Evolutionary conservation across 2,329 filamentous ascomycete genomes (phyloP).

Genomic region (Diaporthe sp.): DNA sequence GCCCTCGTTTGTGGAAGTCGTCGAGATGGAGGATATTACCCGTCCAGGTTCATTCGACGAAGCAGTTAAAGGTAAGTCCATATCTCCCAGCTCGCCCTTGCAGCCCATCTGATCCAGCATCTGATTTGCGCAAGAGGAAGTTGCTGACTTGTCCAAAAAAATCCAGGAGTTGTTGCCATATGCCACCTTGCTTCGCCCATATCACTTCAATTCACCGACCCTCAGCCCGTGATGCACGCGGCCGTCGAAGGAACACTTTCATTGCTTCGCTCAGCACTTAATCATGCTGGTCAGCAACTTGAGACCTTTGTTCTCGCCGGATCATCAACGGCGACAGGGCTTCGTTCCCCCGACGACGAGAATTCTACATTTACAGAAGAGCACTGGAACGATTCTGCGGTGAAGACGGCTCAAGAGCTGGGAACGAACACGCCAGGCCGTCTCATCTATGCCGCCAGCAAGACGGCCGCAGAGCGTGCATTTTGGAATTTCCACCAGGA

Average conservation of each 20-base stretch:
- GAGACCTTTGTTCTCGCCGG: constrained; percentile 42
- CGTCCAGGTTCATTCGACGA: not conserved
- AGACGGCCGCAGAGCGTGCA: constrained; percentile 44
- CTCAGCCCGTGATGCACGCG: constrained; percentile 35
- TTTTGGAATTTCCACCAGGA: constrained; percentile 48
- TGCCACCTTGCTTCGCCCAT: constrained; percentile 16
- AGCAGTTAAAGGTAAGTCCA: not conserved
- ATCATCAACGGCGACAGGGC: constrained; percentile 34
- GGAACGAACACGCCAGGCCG: constrained; percentile 37
- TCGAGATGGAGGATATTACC: constrained; percentile 3
- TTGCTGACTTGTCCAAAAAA: not conserved
- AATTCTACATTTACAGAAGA: constrained; percentile 38
- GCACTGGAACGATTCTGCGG: constrained; percentile 41
- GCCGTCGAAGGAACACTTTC: constrained; percentile 36
- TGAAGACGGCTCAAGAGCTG: constrained; percentile 28
- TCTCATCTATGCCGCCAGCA: constrained; percentile 44
- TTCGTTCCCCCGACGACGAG: not conserved
- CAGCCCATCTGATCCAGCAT: too few species aligned
- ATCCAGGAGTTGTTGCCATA: not conserved
- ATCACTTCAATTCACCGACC: constrained; percentile 13
- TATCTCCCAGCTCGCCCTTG: not conserved
- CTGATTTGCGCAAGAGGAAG: too few species aligned
- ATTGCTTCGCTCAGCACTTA: constrained; percentile 6
- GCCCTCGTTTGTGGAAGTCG: not conserved
- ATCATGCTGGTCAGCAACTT: constrained; percentile 38